These are phyloP conservation scores for Arabidopsis hybrid DNA, from an alignment of 441 rosid genomes.

Conservation along the genomic window DNA sequence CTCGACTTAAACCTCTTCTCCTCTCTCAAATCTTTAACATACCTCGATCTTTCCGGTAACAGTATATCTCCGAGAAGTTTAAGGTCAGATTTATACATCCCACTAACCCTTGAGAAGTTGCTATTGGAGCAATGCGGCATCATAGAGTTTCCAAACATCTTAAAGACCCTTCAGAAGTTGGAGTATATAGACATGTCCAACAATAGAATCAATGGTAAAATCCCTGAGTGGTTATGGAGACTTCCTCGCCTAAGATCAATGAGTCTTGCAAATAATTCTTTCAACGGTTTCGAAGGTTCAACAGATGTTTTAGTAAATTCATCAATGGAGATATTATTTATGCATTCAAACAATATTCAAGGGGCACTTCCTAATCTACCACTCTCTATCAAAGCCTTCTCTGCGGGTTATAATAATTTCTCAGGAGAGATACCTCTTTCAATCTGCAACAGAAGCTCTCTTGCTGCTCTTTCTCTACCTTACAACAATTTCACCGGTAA, in stretches of 20 bases:
- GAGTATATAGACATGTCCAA: background rate
- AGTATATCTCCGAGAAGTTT: slow-evolving; percentile 13
- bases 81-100: slow-evolving; percentile 17
- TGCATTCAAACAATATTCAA: slow-evolving; percentile 2
- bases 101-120: background rate
- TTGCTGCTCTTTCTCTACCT: slow-evolving; percentile 35
- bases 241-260: slow-evolving; percentile 18
- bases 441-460: slow-evolving; percentile 50
- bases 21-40: slow-evolving; percentile 44
- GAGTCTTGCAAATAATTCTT: slow-evolving; percentile 33
- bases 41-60: background rate
- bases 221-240: slow-evolving; percentile 18
- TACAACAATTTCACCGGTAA: slow-evolving; percentile 25
- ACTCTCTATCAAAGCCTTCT: slow-evolving; percentile 37
- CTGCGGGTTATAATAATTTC: slow-evolving; percentile 50
- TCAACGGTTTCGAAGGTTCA: slow-evolving; percentile 43
- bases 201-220: slow-evolving; percentile 23
- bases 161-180: slow-evolving; percentile 7
- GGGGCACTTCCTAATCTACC: slow-evolving; percentile 38
- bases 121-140: slow-evolving; percentile 9
- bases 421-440: slow-evolving; percentile 52
- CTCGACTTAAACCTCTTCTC: slow-evolving; percentile 37
- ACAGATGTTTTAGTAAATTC: slow-evolving; percentile 28
- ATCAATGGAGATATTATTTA: slow-evolving; percentile 22
- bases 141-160: slow-evolving; percentile 32